A percentile compares a stretch with the other conserved stretches of the same genome.
These are phyloP conservation scores for Debaryomyces tyrocola DNA, from an alignment of 805 yeast genomes.

Conservation along the genomic window DNA sequence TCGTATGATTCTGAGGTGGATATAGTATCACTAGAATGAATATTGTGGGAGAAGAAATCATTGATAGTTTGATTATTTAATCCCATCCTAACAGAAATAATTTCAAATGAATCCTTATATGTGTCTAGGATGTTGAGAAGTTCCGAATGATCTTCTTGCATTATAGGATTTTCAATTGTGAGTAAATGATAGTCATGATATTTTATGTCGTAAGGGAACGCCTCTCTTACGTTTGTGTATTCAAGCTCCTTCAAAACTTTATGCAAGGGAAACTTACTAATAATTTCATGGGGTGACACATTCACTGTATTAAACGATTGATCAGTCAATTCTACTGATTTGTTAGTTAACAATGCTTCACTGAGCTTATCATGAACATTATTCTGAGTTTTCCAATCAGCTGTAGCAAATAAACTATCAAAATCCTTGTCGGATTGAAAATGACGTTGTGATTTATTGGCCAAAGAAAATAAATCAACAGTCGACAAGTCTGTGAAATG, in stretches of 20 bases:
- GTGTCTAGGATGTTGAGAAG: conserved; percentile 21
- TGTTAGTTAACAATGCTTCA: conserved; percentile 3
- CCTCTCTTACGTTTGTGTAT: conserved; percentile 6
- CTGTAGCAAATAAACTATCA: conserved; percentile 1
- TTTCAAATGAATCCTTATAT: conserved; percentile 20
- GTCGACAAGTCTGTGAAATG: conserved; percentile 31
- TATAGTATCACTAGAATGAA: neutral
- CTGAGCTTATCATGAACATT: conserved; percentile 11
- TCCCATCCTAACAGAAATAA: conserved; percentile 27
- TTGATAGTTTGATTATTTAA: conserved; percentile 11
- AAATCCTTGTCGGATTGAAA: neutral
- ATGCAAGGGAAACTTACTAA: conserved; percentile 1
- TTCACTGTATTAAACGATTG: neutral
- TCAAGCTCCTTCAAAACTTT: conserved; percentile 3
- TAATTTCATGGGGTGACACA: neutral
- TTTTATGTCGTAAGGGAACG: conserved; percentile 31
- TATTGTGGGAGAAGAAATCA: conserved; percentile 11
- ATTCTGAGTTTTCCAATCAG: conserved; percentile 8
- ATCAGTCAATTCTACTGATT: conserved; percentile 6
- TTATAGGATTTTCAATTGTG: conserved; percentile 29
- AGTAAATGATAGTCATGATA: conserved; percentile 26
- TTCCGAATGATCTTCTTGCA: conserved; percentile 21
- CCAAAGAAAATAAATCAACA: conserved; percentile 29
- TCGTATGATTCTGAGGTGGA: conserved; percentile 9
- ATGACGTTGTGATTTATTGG: conserved; percentile 12